A percentile compares a stretch with the other conserved stretches of the same genome.
Evolutionary conservation across 352 stramenopile species (phyloP).

Genomic region (Stramenopiles sp.): DNA sequence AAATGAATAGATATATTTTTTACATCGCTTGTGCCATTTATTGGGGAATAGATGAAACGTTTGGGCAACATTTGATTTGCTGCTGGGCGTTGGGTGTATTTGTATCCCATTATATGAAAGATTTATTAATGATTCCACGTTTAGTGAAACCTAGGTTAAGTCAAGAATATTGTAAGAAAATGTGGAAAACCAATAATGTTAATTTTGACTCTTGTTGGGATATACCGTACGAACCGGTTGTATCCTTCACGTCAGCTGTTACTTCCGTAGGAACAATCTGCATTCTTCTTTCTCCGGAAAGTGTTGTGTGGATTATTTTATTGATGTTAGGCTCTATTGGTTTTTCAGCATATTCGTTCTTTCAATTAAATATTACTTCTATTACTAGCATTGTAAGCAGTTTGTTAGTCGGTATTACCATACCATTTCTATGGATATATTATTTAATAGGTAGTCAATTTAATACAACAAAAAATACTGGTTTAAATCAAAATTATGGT

Average conservation of each 20-base stretch:
- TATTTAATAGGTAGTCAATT: neutral
- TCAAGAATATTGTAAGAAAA: neutral
- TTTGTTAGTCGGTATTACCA: neutral
- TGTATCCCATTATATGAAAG: constrained; percentile 3
- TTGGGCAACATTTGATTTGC: neutral
- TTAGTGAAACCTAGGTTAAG: neutral
- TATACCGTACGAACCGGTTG: neutral
- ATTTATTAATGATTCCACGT: neutral
- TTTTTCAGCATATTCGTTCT: neutral
- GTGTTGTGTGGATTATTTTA: neutral
- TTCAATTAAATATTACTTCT: neutral
- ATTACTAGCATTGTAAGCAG: neutral
- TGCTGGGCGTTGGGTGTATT: neutral
- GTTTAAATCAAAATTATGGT: neutral
- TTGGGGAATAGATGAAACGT: neutral
- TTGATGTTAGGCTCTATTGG: neutral
- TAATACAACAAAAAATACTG: no score
- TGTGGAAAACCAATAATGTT: neutral
- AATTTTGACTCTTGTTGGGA: neutral
- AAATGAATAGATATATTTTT: neutral
- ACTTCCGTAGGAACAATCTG: neutral
- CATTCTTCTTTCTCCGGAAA: neutral
- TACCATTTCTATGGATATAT: neutral
- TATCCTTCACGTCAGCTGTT: neutral
- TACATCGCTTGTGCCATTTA: neutral